Base-by-base conservation (phyloP, 1,284 basidiomycete species). In the Cryptococcus sp. region DNA sequence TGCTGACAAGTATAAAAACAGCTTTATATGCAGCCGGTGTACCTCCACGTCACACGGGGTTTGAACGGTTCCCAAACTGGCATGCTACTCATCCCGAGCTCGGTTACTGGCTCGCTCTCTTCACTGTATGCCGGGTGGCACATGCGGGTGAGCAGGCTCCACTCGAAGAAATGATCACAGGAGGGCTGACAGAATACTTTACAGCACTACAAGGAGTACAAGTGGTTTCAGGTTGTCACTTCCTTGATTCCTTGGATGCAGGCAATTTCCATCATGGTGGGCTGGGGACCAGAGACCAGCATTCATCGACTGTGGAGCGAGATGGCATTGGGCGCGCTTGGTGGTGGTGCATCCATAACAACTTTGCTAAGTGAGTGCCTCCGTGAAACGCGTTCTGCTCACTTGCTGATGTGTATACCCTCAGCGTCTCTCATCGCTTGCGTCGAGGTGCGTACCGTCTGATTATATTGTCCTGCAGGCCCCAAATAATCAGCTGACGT, bases 111-210 rank as follows among this genome's bases (percentile, higher is more conserved):
- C 15, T 60, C 68, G 0, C 45, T 52, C 13, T 53, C 57, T 11
- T 68, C 67, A 2, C 55, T 72, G 2, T 70, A 67, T 23, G 70
- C 70, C 16, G 70, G 67, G 8, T 67, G 64, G 66, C 66, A 67
- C 43, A 67, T 68, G 65, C 50, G 59, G 11, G 62, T 64, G 51
- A 59, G 65, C 57, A 12, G 15, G n/a, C 18, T 18, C 23, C 20
- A 35, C 20, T 21, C n/a, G n/a, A n/a, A n/a, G n/a, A n/a, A n/a
- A n/a, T n/a, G n/a, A n/a, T n/a, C n/a, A n/a, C n/a, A n/a, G n/a
- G n/a, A n/a, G n/a, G 4, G 21, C 40, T 43, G 40, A 43, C 18
- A 12, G 11, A 35, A 44, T 37, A 16, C 16, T 38, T 43, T 4
- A 36, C 39, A 64, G 60, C 60, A 60, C n/a, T 67, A 43, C 53